A percentile compares a stretch with the other conserved stretches of the same genome.
Conservation (phyloP, 768 basidiomycete genomes). For the Cystoderma amianthinum region DNA sequence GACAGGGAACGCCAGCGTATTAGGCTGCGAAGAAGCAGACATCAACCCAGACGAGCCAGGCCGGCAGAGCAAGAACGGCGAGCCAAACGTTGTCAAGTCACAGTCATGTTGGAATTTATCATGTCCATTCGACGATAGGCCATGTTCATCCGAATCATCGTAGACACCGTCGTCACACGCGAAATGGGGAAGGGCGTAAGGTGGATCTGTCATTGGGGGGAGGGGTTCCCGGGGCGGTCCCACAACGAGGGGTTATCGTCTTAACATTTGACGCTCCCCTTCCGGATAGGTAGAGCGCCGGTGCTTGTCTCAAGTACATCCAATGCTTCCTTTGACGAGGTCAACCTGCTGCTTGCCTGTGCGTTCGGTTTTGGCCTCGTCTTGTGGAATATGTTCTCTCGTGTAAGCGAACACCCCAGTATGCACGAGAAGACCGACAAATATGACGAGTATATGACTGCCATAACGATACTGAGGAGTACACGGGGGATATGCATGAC, state of each 20-base stretch:
- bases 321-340: slow-evolving; percentile 20
- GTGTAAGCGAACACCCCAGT: slow-evolving; percentile 26
- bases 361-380: slow-evolving; percentile 4
- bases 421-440: slow-evolving; percentile 59
- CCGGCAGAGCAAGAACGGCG: slow-evolving; percentile 28
- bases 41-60: too few species aligned
- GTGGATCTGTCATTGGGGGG: slow-evolving; percentile 30
- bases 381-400: slow-evolving; percentile 18
- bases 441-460: slow-evolving; percentile 64
- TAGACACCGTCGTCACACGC: slow-evolving; percentile 25
- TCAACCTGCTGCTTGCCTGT: slow-evolving; percentile 7
- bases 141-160: slow-evolving; percentile 18
- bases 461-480: slow-evolving; percentile 69
- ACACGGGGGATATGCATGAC: slow-evolving; percentile 78
- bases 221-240: slow-evolving; percentile 42
- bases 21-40: too few species aligned
- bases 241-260: slow-evolving; percentile 7
- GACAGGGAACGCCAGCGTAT: too few species aligned
- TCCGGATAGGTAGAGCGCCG: slow-evolving; percentile 20
- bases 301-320: slow-evolving; percentile 34
- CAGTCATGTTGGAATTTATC: slow-evolving; percentile 9
- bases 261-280: slow-evolving; percentile 1
- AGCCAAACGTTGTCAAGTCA: slow-evolving; percentile 26
- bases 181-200: slow-evolving; percentile 40
- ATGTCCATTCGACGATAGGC: slow-evolving; percentile 31